Percentiles rank a stretch among this genome's conserved stretches.
Conservation (phyloP, 2,329 filamentous ascomycete species). For the Parascedosporium putredinis region DNA sequence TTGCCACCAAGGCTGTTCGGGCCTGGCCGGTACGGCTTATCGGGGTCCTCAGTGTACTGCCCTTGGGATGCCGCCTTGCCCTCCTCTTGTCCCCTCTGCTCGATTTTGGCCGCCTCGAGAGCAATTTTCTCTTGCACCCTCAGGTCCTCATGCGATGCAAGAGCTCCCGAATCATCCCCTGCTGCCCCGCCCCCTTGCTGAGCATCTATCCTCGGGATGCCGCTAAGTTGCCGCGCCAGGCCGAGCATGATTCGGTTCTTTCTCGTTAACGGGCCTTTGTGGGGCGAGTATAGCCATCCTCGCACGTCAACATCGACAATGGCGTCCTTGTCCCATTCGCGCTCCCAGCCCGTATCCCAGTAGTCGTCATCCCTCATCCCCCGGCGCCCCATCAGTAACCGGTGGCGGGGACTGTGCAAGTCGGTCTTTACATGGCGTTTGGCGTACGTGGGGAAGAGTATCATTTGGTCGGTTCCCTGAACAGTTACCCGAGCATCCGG, state of each 20-base stretch:
- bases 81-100: slow-evolving; percentile 60
- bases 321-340: slow-evolving; percentile 69
- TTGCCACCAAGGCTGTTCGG: not conserved
- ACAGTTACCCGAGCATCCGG: slow-evolving; percentile 74
- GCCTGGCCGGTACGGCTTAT: slow-evolving; percentile 11
- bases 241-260: slow-evolving; percentile 82
- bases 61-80: slow-evolving; percentile 60
- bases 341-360: slow-evolving; percentile 70
- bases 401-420: slow-evolving; percentile 17
- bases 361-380: slow-evolving; percentile 56
- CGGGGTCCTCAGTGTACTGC: slow-evolving; percentile 57
- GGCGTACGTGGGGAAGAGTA: slow-evolving; percentile 90
- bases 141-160: slow-evolving; percentile 36
- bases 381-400: slow-evolving; percentile 22
- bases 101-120: slow-evolving; percentile 66
- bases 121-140: slow-evolving; percentile 57
- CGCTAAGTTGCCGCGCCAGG: slow-evolving; percentile 76
- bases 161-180: slow-evolving; percentile 18
- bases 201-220: slow-evolving; percentile 60
- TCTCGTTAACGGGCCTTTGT: slow-evolving; percentile 72
- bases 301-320: slow-evolving; percentile 89
- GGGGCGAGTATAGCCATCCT: slow-evolving; percentile 89
- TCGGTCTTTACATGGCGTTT: slow-evolving; percentile 53
- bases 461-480: slow-evolving; percentile 80
- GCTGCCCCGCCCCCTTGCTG: slow-evolving; percentile 9